These are phyloP conservation scores for Kurtzmaniella quercitrusa DNA, from an alignment of 1,139 yeast genomes.

Conservation along the genomic window DNA sequence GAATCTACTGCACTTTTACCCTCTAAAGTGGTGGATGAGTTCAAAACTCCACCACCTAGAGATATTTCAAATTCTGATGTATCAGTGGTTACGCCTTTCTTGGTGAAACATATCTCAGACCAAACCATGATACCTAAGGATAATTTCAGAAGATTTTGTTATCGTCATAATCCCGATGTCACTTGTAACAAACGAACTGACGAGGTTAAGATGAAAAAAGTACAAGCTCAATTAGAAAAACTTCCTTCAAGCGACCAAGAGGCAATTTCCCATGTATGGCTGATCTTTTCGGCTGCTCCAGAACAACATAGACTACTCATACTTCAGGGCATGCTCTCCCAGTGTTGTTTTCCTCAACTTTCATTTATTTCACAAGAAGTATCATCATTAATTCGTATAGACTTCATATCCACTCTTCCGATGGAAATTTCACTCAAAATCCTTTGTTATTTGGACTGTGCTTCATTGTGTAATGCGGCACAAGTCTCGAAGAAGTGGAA, in stretches of 20 bases:
- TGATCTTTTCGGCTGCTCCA: constrained; percentile 71
- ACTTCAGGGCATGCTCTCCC: constrained; percentile 77
- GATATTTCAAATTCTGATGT: constrained; percentile 11
- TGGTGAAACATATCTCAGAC: constrained; percentile 42
- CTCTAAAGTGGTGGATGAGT: background rate
- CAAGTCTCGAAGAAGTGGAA: constrained; percentile 89
- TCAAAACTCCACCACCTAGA: constrained; percentile 6
- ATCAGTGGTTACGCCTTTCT: constrained; percentile 45
- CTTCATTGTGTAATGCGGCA: constrained; percentile 87
- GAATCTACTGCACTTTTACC: background rate
- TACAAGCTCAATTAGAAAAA: constrained; percentile 57
- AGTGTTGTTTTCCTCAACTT: constrained; percentile 93
- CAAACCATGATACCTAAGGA: constrained; percentile 42
- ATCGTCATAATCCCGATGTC: constrained; percentile 87
- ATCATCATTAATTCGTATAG: constrained; percentile 75
- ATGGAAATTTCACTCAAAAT: constrained; percentile 81
- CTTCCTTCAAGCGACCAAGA: constrained; percentile 62
- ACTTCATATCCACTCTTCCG: constrained; percentile 82
- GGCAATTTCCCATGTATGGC: constrained; percentile 74
- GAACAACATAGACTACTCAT: constrained; percentile 67
- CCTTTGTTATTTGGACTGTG: constrained; percentile 84
- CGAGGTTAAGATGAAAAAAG: constrained; percentile 56
- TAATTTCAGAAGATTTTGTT: constrained; percentile 67
- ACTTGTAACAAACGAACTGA: constrained; percentile 70
- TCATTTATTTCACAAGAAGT: constrained; percentile 81